Evolutionary conservation across 2,329 filamentous ascomycete genomes (phyloP).

Genomic region (Incumbomyces delicatus): DNA sequence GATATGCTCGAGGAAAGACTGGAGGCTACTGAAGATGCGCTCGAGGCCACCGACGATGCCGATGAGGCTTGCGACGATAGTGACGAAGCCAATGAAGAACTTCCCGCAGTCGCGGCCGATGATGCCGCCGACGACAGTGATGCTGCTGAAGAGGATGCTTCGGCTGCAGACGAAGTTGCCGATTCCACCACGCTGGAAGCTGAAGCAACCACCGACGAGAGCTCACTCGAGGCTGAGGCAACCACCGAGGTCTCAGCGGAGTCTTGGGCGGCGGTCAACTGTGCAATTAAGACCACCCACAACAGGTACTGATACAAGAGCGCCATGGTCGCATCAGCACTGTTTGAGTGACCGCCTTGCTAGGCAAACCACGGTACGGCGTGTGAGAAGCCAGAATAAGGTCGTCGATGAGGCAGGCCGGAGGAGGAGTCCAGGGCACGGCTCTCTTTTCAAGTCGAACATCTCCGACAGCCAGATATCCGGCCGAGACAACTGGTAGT

Average conservation of each 20-base stretch:
- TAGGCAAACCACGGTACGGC: not conserved
- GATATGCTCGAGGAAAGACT: slow-evolving; percentile 22
- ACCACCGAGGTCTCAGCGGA: not conserved
- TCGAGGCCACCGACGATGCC: slow-evolving; percentile 1
- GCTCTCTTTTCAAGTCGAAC: not conserved
- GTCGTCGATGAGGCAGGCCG: slow-evolving; percentile 1
- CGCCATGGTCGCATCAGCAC: not conserved
- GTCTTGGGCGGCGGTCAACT: not conserved
- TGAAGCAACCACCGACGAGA: not conserved
- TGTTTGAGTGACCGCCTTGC: not conserved
- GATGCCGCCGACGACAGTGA: not conserved
- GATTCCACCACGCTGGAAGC: not conserved
- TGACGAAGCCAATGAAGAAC: slow-evolving; percentile 1
- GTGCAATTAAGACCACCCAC: not conserved
- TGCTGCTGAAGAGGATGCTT: not conserved
- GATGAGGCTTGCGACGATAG: slow-evolving; percentile 1
- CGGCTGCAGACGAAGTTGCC: not conserved
- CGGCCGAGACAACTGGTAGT: not conserved
- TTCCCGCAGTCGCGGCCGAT: not conserved
- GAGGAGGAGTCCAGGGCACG: not conserved
- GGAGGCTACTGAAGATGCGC: not conserved
- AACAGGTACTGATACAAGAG: slow-evolving; percentile 4
- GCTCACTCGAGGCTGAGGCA: not conserved
- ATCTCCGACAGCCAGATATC: not conserved
- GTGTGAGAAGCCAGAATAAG: not conserved